These are phyloP conservation scores for Lepidopterella palustris DNA, from an alignment of 495 filamentous ascomycete genomes.

Conservation along the genomic window DNA sequence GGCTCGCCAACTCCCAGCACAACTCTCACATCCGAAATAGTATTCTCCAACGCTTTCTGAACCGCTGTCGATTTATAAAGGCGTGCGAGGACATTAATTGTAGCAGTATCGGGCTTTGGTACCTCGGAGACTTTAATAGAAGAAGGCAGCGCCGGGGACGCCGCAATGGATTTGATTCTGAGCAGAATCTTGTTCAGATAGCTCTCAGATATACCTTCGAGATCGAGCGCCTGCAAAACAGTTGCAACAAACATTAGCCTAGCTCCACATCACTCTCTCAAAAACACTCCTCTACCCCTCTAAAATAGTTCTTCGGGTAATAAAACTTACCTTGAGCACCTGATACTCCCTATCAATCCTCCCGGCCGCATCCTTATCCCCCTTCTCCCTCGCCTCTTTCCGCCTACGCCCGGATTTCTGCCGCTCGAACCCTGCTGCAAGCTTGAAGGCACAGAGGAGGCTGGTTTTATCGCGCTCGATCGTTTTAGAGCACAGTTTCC, in stretches of 20 bases:
- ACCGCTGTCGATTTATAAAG: conserved; percentile 72
- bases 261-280: conserved; percentile 16
- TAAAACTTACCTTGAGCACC: conserved; percentile 58
- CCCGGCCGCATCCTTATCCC: conserved; percentile 35
- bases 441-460: conserved; percentile 64
- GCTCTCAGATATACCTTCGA: conserved; percentile 54
- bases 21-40: conserved; percentile 56
- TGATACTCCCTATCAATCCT: conserved; percentile 67
- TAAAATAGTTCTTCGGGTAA: not conserved
- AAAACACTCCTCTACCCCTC: not conserved
- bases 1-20: conserved; percentile 53
- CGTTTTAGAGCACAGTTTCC: conserved; percentile 43
- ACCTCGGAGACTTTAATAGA: conserved; percentile 32
- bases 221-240: conserved; percentile 48
- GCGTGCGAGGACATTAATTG: conserved; percentile 71
- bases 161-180: conserved; percentile 63
- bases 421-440: conserved; percentile 78
- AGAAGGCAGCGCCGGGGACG: conserved; percentile 42
- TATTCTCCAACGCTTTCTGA: conserved; percentile 56
- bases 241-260: conserved; percentile 32
- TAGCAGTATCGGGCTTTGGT: conserved; percentile 43
- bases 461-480: conserved; percentile 53
- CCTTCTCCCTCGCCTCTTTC: conserved; percentile 55
- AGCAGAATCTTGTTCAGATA: conserved; percentile 71
- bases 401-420: conserved; percentile 76